Percentiles rank a stretch among this genome's conserved stretches.
These are phyloP conservation scores for Rhizodiscina lignyota DNA, from an alignment of 495 filamentous ascomycete species.

Conservation along the genomic window DNA sequence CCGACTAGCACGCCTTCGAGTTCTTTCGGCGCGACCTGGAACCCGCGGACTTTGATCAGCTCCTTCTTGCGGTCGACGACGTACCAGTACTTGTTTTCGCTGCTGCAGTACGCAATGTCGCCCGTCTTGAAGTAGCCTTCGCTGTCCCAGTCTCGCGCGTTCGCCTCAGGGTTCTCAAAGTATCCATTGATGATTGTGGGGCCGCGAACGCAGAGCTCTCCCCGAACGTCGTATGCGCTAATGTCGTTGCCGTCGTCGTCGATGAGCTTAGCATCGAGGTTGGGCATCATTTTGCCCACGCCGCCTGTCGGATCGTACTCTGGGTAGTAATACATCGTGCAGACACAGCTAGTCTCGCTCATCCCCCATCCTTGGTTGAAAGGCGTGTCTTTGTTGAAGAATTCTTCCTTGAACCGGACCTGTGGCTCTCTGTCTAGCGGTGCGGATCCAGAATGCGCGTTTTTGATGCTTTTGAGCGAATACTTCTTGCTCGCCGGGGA, in stretches of 20 bases:
- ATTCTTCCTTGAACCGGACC: conserved; percentile 15
- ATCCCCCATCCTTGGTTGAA: conserved; percentile 10
- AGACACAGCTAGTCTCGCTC: conserved; percentile 5
- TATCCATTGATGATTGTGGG: conserved; percentile 5
- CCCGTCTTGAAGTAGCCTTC: not conserved
- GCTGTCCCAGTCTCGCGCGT: conserved; percentile 3
- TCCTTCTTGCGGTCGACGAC: conserved; percentile 13
- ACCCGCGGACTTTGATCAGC: conserved; percentile 12
- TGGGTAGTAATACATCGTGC: conserved; percentile 8
- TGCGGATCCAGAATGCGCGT: conserved; percentile 30
- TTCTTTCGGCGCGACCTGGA: conserved; percentile 12
- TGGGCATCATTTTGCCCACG: conserved; percentile 13
- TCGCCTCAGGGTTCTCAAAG: conserved; percentile 2
- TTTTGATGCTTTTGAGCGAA: conserved; percentile 27
- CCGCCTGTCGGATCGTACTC: conserved; percentile 15
- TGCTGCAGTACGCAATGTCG: not conserved
- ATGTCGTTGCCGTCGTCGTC: conserved; percentile 9
- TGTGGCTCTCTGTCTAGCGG: conserved; percentile 36
- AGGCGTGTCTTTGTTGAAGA: conserved; percentile 4
- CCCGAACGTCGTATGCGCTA: not conserved
- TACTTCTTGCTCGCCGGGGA: conserved; percentile 24
- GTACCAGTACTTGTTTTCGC: conserved; percentile 3
- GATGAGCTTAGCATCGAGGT: conserved; percentile 11
- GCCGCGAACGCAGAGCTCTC: conserved; percentile 5
- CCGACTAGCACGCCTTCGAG: conserved; percentile 9